phyloP scores from a whole-genome alignment of 225 moss, liverwort and hornwort species.

The Marchantia polymorpha region DNA sequence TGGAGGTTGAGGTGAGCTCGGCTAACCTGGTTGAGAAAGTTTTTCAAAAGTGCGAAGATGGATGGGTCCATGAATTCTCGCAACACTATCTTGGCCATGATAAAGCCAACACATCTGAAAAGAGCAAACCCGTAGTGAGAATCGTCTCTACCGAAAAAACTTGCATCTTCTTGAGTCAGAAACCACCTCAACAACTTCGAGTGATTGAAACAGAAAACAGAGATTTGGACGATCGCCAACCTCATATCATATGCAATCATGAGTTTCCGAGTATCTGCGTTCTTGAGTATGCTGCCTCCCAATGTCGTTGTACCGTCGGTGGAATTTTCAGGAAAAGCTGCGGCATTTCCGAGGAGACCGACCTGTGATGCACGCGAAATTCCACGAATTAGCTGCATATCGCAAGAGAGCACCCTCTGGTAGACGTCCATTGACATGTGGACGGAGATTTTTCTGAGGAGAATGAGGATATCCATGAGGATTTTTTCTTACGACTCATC shows the following conservation, averaged over 20 bases:
- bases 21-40: conserved; percentile 39
- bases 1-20: background rate
- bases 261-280: conserved; percentile 34
- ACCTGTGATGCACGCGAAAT: conserved; percentile 28
- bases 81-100: conserved; percentile 53
- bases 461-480: background rate
- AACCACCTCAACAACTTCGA: background rate
- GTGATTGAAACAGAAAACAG: background rate
- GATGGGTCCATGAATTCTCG: conserved; percentile 47
- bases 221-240: conserved; percentile 10
- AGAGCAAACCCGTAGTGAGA: background rate
- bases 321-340: conserved; percentile 34
- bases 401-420: no score
- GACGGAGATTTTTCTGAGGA: no score
- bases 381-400: no score
- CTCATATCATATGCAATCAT: conserved; percentile 54
- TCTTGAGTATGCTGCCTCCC: conserved; percentile 18
- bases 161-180: background rate
- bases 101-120: conserved; percentile 49
- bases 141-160: background rate
- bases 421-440: no score
- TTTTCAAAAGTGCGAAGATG: conserved; percentile 40
- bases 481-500: background rate
- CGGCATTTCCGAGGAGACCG: conserved; percentile 50
- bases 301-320: conserved; percentile 13